These are phyloP conservation scores for Verticillium nubilum DNA, from an alignment of 2,329 filamentous ascomycete species.

Conservation along the genomic window DNA sequence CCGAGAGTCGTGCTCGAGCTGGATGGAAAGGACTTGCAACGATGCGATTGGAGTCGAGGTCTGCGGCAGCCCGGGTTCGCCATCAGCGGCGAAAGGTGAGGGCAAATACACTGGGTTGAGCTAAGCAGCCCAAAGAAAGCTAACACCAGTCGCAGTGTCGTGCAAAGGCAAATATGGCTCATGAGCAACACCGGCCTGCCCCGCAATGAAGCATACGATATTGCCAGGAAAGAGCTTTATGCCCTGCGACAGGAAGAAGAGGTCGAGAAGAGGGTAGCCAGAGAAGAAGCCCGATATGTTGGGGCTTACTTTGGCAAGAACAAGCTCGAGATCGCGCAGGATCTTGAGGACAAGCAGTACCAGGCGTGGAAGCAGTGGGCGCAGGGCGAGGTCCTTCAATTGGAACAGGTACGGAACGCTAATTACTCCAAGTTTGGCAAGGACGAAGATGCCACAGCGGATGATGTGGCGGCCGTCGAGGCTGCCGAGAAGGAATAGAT, in stretches of 20 bases:
- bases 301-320: slow-evolving; percentile 86
- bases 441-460: slow-evolving; percentile 18
- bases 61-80: slow-evolving; percentile 69
- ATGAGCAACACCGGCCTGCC: slow-evolving; percentile 61
- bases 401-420: slow-evolving; percentile 32
- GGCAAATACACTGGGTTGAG: neutral
- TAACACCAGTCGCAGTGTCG: slow-evolving; percentile 55
- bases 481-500: neutral
- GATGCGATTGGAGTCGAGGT: slow-evolving; percentile 71
- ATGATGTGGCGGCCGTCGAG: slow-evolving; percentile 14
- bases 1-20: slow-evolving; percentile 80
- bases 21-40: slow-evolving; percentile 74
- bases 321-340: slow-evolving; percentile 70
- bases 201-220: slow-evolving; percentile 73
- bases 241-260: slow-evolving; percentile 74
- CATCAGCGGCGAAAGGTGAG: slow-evolving; percentile 79
- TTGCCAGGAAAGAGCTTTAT: slow-evolving; percentile 87
- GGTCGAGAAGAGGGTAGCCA: slow-evolving; percentile 73
- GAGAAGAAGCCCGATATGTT: slow-evolving; percentile 79
- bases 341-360: slow-evolving; percentile 73
- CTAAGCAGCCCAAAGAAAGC: neutral
- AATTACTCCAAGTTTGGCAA: slow-evolving; percentile 37
- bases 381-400: slow-evolving; percentile 34
- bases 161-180: slow-evolving; percentile 86
- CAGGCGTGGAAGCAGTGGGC: slow-evolving; percentile 87